phyloP scores from a whole-genome alignment of 768 basidiomycete species.

The Podaxis sp. region DNA sequence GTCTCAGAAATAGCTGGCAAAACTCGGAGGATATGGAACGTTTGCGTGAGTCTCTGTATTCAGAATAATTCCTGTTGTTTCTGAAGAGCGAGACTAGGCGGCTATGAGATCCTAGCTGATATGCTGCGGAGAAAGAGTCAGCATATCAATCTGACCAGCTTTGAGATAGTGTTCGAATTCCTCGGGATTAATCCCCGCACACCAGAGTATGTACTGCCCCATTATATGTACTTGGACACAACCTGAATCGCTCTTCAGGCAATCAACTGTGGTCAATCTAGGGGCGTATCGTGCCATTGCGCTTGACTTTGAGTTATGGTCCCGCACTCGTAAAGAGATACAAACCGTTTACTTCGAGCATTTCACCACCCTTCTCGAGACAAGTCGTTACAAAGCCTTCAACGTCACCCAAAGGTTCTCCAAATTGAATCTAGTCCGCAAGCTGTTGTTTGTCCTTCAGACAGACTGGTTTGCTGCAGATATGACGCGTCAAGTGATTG shows the following conservation, averaged over 20 bases:
- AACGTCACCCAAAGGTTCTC: conserved; percentile 72
- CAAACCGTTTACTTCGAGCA: conserved; percentile 79
- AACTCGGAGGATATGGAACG: conserved; percentile 95
- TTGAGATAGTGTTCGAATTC: conserved; percentile 83
- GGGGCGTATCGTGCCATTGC: conserved; percentile 82
- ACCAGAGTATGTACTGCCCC: conserved; percentile 59
- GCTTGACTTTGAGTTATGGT: conserved; percentile 91
- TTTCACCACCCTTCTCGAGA: conserved; percentile 69
- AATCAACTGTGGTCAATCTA: conserved; percentile 80
- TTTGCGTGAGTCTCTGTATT: conserved; percentile 51
- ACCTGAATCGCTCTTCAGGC: conserved; percentile 35
- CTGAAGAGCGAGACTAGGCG: conserved; percentile 46
- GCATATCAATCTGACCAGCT: conserved; percentile 76
- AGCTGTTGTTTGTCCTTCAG: conserved; percentile 79
- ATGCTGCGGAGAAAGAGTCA: conserved; percentile 70
- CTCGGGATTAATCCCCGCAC: conserved; percentile 80
- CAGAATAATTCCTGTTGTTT: neutral
- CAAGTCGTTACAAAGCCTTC: conserved; percentile 74
- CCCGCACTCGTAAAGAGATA: conserved; percentile 65
- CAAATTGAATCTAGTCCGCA: conserved; percentile 70
- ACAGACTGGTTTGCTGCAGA: conserved; percentile 71
- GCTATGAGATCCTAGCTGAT: conserved; percentile 82
- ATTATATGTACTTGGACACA: neutral
- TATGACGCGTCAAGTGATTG: conserved; percentile 47
- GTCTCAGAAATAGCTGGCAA: conserved; percentile 83